Evolutionary conservation across 2,329 filamentous ascomycete species (phyloP), one percentile per base, ranked within the genome.

Genomic region (Exophiala sp.): DNA sequence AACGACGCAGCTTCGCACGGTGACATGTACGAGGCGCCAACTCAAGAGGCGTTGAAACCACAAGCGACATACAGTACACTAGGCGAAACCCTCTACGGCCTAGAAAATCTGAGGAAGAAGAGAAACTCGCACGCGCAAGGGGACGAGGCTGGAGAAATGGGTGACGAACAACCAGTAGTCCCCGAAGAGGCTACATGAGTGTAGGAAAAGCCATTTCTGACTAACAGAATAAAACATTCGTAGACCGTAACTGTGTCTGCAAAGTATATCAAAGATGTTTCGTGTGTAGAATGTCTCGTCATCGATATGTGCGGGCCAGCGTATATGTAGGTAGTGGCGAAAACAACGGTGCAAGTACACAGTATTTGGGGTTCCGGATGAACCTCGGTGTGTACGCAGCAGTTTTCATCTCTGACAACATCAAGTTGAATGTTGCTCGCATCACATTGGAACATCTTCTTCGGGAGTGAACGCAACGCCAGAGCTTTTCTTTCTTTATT

Each of bases 91-190:
- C 38, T 72, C 19, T 69, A 70, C 66, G 57, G 62, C 58, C 45
- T 74, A 53, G 64, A 63, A 27, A 69, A 68, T 58, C 57, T 73
- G 40, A 62, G 68, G 37, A 73, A 73, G 60, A 65, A 54, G 40
- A 45, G 50, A 11, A 53, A 55, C 3, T 47, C 40, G 4, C 53
- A 57, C 2, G 57, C 37, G 14, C 56, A 60, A 35, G 53, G 55
- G 18, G 57, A 51, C 37, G 53, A 49, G 6, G 44, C 30, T 1
- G 50, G 50, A 19, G 51, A 57, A 23, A 39, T 40, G 7, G 13
- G 34, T 2, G 34, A 37, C 11, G 34, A 37, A 6, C 18, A 18
- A 18, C 16, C 34, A 5, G 18, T 19, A 19, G 34, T 16, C 7
- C 14, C 34, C 9, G 14, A 37, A 18, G 16, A 11, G n/a, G 11